phyloP scores from a whole-genome alignment of 192 early-diverging fungal genomes.

The Umbelopsis ramanniana region DNA sequence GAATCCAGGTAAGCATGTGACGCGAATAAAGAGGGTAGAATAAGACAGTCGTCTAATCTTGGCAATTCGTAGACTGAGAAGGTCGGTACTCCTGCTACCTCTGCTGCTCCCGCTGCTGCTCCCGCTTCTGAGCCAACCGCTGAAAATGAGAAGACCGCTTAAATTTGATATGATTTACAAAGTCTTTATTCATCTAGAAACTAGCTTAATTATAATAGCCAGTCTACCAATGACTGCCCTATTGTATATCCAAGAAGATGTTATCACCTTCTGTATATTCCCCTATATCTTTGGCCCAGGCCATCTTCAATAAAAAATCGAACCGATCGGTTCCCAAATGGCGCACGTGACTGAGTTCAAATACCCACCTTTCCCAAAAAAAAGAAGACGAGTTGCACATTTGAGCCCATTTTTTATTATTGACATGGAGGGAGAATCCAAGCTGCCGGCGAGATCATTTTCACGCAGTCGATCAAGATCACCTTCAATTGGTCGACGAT shows the following conservation, averaged over 20 bases:
- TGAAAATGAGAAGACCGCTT: slow-evolving; percentile 14
- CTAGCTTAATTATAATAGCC: slow-evolving; percentile 3
- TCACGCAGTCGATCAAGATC: slow-evolving; percentile 20
- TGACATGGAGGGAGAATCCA: slow-evolving; percentile 11
- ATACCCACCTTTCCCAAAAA: neutral
- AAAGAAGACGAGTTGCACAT: neutral
- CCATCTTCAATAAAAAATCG: neutral
- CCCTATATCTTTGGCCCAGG: neutral
- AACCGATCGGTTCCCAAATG: neutral
- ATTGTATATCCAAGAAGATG: neutral
- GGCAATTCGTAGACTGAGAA: slow-evolving; percentile 11
- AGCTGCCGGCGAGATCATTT: slow-evolving; percentile 4
- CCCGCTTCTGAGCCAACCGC: neutral
- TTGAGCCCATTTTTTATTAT: no score
- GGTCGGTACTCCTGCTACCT: neutral
- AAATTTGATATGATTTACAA: neutral
- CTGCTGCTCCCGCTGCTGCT: neutral
- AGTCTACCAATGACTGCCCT: neutral
- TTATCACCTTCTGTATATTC: neutral
- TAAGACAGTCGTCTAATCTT: neutral
- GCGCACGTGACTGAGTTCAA: neutral
- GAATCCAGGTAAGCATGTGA: slow-evolving; percentile 41
- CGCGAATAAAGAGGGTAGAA: neutral
- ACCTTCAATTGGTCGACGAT: slow-evolving; percentile 1
- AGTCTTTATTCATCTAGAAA: slow-evolving; percentile 1